Evolutionary conservation across 768 basidiomycete species (phyloP).

Genomic region (Leccinum subgranulosum): DNA sequence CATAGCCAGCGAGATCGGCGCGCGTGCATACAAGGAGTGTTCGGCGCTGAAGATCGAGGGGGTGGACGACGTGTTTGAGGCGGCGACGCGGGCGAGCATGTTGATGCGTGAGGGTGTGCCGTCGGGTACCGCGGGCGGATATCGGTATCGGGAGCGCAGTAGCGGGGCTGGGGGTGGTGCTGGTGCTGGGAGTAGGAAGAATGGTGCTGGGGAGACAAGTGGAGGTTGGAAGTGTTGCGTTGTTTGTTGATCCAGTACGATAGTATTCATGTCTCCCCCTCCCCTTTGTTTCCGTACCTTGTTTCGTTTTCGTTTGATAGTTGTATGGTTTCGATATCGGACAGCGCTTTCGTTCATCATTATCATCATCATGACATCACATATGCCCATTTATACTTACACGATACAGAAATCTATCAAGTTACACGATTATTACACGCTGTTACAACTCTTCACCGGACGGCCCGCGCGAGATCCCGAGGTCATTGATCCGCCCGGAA

Average conservation of each 20-base stretch:
- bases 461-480: conserved; percentile 41
- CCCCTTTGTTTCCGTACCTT: neutral
- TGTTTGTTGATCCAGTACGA: conserved; percentile 45
- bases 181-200: conserved; percentile 35
- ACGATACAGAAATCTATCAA: neutral
- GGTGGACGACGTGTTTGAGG: conserved; percentile 97
- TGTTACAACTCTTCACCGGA: no score
- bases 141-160: conserved; percentile 44
- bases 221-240: conserved; percentile 62
- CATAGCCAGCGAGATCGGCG: conserved; percentile 81
- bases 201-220: conserved; percentile 29
- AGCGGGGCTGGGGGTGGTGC: neutral
- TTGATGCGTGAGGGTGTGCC: conserved; percentile 85
- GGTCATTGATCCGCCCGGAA: conserved; percentile 57
- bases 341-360: conserved; percentile 6
- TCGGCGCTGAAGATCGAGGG: conserved; percentile 87
- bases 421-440: neutral
- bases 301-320: conserved; percentile 1
- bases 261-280: neutral
- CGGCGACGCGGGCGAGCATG: conserved; percentile 95
- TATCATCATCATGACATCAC: neutral
- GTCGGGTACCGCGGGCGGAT: conserved; percentile 50
- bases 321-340: conserved; percentile 9
- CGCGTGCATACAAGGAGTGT: conserved; percentile 93
- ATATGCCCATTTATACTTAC: neutral